Conservation (phyloP, 169 alveolate species). For the Plasmodium ovale region DNA sequence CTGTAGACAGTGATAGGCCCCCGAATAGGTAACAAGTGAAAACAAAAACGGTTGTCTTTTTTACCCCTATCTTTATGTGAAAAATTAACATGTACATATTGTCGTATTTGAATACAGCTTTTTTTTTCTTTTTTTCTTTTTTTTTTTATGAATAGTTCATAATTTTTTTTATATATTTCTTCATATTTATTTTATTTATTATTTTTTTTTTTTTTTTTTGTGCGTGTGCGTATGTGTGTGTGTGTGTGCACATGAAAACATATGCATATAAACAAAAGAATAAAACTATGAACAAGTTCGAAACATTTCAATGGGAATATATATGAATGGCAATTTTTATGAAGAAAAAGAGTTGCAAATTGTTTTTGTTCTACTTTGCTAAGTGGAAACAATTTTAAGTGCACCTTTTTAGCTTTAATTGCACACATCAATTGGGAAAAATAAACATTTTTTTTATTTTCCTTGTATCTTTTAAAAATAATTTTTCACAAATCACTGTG, state of each 20-base stretch:
- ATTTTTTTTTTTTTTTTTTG: slow-evolving; percentile 5
- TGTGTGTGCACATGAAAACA: slow-evolving; percentile 20
- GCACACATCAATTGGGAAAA: background rate
- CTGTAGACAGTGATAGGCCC: no score
- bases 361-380: background rate
- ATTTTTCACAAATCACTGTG: no score
- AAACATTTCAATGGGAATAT: slow-evolving; percentile 19
- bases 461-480: background rate
- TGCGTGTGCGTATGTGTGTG: background rate
- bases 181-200: background rate
- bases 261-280: background rate
- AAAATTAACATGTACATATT: background rate
- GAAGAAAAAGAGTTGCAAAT: background rate
- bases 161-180: background rate
- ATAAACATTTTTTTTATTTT: background rate
- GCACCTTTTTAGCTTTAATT: background rate
- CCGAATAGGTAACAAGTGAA: no score
- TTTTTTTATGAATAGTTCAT: slow-evolving; percentile 34
- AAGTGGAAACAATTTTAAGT: background rate
- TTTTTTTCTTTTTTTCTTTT: background rate
- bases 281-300: slow-evolving; percentile 22
- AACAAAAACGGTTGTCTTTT: no score
- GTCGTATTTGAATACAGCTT: background rate
- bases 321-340: background rate
- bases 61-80: background rate